phyloP scores from a whole-genome alignment of 2,329 filamentous ascomycete species.

The Dactylonectria estremocensis region DNA sequence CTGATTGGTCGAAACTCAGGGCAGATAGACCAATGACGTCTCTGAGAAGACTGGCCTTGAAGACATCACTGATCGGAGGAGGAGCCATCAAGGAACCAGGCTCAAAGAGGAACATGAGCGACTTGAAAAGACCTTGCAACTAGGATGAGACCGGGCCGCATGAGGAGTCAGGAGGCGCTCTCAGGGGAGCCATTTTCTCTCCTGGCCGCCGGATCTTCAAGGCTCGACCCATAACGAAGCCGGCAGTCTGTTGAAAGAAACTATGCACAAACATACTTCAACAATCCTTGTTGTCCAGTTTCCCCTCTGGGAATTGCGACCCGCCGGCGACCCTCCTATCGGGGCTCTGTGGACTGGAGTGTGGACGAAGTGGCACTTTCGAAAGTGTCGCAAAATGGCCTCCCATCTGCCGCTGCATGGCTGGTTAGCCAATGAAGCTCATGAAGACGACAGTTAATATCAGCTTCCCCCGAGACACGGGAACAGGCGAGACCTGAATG shows the following conservation, averaged over 20 bases:
- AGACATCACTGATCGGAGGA: conserved; percentile 30
- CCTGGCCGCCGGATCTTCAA: conserved; percentile 32
- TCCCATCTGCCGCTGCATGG: conserved; percentile 44
- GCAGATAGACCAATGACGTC: conserved; percentile 35
- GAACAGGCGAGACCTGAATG: conserved; percentile 13
- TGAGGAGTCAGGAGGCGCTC: conserved; percentile 39
- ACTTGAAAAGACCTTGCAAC: conserved; percentile 39
- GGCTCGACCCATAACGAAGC: conserved; percentile 40
- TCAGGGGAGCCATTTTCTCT: conserved; percentile 33
- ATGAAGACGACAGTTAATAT: conserved; percentile 30
- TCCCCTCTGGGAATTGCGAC: conserved; percentile 28
- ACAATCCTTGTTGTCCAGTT: conserved; percentile 33
- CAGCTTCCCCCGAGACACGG: conserved; percentile 31
- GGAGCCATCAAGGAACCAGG: conserved; percentile 40
- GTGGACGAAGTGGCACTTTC: conserved; percentile 27
- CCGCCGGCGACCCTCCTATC: conserved; percentile 25
- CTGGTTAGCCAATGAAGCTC: conserved; percentile 39
- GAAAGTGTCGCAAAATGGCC: conserved; percentile 41
- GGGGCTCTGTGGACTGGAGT: conserved; percentile 35
- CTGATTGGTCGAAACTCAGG: conserved; percentile 43
- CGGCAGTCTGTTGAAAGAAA: conserved; percentile 27
- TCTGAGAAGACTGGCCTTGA: conserved; percentile 34
- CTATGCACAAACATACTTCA: neutral
- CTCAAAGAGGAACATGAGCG: conserved; percentile 47
- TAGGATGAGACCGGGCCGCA: conserved; percentile 23